Percentiles rank a stretch among this genome's conserved stretches.
These are phyloP conservation scores for Phytophthora chlamydospora DNA, from an alignment of 352 stramenopile species.

Conservation along the genomic window DNA sequence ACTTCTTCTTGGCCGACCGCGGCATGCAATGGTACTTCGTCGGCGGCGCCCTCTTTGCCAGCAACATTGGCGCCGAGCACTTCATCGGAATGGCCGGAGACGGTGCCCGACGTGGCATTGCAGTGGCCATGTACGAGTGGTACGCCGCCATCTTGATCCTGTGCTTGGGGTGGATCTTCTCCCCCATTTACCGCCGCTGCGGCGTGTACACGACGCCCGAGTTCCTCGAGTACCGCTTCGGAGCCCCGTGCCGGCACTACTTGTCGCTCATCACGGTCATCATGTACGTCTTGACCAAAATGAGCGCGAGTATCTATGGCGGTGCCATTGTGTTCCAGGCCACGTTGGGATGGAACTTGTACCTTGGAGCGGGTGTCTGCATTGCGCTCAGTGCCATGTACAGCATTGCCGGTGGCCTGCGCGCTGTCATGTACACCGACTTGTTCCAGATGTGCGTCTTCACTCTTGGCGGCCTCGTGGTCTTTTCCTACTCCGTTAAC, in stretches of 20 bases:
- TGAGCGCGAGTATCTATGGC: slow-evolving; percentile 72
- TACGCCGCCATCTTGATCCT: slow-evolving; percentile 64
- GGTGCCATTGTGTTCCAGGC: slow-evolving; percentile 67
- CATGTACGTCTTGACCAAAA: slow-evolving; percentile 76
- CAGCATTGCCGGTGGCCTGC: slow-evolving; percentile 62
- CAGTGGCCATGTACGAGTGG: slow-evolving; percentile 72
- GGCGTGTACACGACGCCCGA: slow-evolving; percentile 65
- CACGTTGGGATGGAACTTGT: slow-evolving; percentile 67
- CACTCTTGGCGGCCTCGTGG: slow-evolving; percentile 58
- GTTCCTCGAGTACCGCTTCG: slow-evolving; percentile 58
- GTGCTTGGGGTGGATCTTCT: slow-evolving; percentile 65
- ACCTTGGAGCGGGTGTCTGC: slow-evolving; percentile 52
- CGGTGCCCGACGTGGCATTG: slow-evolving; percentile 60
- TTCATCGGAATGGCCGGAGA: slow-evolving; percentile 77
- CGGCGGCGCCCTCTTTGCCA: slow-evolving; percentile 63
- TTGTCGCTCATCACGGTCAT: slow-evolving; percentile 63
- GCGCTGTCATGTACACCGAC: slow-evolving; percentile 77
- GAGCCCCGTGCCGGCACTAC: slow-evolving; percentile 57
- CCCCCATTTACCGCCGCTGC: slow-evolving; percentile 63
- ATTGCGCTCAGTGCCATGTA: slow-evolving; percentile 64
- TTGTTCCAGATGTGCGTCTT: slow-evolving; percentile 77
- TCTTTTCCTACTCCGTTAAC: slow-evolving; percentile 58
- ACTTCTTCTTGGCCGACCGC: slow-evolving; percentile 71
- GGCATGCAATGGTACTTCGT: slow-evolving; percentile 77
- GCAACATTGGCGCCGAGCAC: slow-evolving; percentile 73